These are phyloP conservation scores for Thuja plicata DNA, from an alignment of 83 land plant genomes.

Conservation along the genomic window DNA sequence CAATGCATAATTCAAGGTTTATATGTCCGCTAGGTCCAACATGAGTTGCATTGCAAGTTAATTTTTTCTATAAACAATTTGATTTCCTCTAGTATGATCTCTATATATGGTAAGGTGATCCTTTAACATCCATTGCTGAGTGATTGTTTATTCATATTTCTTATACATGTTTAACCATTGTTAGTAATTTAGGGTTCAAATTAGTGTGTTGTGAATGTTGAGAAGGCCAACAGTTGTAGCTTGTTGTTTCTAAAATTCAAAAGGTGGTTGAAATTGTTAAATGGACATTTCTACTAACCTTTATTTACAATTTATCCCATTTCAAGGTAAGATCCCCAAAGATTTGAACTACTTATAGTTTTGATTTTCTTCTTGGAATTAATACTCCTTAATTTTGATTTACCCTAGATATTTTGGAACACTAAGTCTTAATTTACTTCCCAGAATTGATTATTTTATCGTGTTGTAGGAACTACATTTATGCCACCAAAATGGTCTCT, in stretches of 20 bases:
- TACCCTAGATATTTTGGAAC: background rate
- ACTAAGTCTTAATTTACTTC: background rate
- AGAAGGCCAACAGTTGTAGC: background rate
- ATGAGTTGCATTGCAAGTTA: background rate
- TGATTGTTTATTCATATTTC: background rate
- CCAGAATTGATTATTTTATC: background rate
- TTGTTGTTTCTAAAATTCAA: background rate
- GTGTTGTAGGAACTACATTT: slow-evolving; percentile 60
- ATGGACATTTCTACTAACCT: background rate
- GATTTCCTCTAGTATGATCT: background rate
- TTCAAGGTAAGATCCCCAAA: background rate
- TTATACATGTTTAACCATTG: background rate
- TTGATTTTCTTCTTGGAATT: background rate
- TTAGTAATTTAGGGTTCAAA: background rate
- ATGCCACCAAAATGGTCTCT: slow-evolving; percentile 99
- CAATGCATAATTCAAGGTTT: background rate
- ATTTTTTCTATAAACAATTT: background rate
- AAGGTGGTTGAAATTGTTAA: background rate
- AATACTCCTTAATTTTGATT: background rate
- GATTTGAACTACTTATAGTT: background rate
- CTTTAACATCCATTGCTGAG: background rate
- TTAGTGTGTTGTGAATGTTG: slow-evolving; percentile 1
- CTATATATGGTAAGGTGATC: background rate
- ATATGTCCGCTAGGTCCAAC: background rate
- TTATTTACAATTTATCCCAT: background rate